A percentile compares a stretch with the other conserved stretches of the same genome.
Conservation (phyloP, 2,329 filamentous ascomycete species). For the Penicillium sp. region DNA sequence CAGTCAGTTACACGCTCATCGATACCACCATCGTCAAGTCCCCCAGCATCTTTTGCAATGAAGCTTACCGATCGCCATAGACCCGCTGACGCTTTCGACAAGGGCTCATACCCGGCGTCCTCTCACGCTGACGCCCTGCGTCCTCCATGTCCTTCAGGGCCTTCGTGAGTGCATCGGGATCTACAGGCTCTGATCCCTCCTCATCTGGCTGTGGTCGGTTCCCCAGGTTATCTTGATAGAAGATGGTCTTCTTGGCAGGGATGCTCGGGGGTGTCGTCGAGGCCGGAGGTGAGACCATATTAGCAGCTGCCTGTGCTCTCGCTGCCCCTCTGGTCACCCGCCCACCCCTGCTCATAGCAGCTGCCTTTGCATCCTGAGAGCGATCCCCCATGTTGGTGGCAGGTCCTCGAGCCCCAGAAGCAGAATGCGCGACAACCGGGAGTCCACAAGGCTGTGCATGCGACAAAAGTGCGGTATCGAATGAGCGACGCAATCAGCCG, state of each 20-base stretch:
- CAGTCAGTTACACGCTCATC: constrained; percentile 7
- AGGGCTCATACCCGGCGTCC: constrained; percentile 65
- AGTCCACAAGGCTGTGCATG: constrained; percentile 12
- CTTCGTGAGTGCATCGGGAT: constrained; percentile 60
- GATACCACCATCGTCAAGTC: background rate
- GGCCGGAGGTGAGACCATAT: constrained; percentile 53
- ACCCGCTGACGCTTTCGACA: constrained; percentile 69
- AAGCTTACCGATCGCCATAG: constrained; percentile 62
- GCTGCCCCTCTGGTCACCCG: constrained; percentile 20
- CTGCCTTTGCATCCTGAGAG: constrained; percentile 19
- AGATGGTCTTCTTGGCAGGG: constrained; percentile 48
- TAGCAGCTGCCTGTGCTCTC: constrained; percentile 32
- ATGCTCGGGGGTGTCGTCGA: constrained; percentile 63
- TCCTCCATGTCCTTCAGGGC: constrained; percentile 65
- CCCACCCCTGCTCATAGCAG: constrained; percentile 21
- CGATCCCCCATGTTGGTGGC: constrained; percentile 22
- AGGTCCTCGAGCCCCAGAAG: constrained; percentile 17
- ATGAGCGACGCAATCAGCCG: background rate
- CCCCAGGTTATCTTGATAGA: constrained; percentile 33
- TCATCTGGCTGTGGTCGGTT: constrained; percentile 28
- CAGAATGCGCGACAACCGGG: constrained; percentile 12
- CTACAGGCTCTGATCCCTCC: constrained; percentile 55
- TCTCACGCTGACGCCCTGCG: constrained; percentile 59
- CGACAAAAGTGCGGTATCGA: constrained; percentile 3
- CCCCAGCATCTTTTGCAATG: background rate